phyloP scores from a whole-genome alignment of 1,284 basidiomycete species.

The Cutaneotrichosporon sp. region DNA sequence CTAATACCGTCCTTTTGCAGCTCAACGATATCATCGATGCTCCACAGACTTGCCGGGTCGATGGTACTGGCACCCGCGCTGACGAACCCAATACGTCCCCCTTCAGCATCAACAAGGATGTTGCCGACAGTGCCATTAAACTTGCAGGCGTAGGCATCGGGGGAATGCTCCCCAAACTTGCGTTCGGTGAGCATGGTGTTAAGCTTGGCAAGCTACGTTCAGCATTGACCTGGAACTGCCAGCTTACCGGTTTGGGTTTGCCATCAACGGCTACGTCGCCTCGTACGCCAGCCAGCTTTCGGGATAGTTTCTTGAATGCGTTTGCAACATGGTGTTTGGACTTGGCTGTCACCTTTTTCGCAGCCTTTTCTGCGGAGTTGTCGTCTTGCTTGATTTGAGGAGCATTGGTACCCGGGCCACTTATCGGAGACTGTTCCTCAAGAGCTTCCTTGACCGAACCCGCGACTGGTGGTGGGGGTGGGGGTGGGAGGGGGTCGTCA shows the following conservation, averaged over 20 bases:
- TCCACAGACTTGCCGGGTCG: not conserved
- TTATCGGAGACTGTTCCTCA: conserved; percentile 26
- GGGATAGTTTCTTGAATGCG: conserved; percentile 8
- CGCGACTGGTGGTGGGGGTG: conserved; percentile 41
- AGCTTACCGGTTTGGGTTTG: not conserved
- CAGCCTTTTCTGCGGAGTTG: conserved; percentile 32
- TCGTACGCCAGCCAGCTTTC: conserved; percentile 4
- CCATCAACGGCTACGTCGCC: conserved; percentile 10
- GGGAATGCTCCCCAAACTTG: conserved; percentile 10
- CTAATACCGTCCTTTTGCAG: conserved; percentile 28
- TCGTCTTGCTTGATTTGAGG: conserved; percentile 31
- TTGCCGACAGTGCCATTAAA: not conserved
- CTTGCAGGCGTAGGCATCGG: conserved; percentile 7
- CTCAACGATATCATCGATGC: conserved; percentile 7
- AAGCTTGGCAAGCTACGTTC: not conserved
- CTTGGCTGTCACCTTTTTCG: conserved; percentile 24
- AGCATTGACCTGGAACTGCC: not conserved
- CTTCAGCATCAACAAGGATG: conserved; percentile 5
- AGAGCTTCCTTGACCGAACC: conserved; percentile 38
- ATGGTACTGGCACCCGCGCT: not conserved
- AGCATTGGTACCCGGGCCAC: conserved; percentile 24
- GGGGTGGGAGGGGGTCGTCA: conserved; percentile 40
- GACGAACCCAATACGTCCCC: not conserved
- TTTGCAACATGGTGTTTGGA: not conserved
- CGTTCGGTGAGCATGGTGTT: not conserved